Conservation (phyloP, 495 filamentous ascomycete genomes). For the Filosporella fistucella region DNA sequence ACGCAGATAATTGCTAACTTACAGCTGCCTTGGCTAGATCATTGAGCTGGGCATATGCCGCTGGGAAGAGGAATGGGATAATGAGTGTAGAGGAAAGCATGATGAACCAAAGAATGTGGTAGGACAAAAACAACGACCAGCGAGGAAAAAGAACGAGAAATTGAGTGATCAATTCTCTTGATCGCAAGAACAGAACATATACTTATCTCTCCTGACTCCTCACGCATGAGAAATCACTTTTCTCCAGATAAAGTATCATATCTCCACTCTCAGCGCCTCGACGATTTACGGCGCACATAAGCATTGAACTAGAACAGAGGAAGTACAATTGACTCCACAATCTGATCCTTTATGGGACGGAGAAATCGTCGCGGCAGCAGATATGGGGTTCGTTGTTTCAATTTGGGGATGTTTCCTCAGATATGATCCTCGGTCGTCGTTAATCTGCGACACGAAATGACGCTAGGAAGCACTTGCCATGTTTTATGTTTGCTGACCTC, state of each 20-base stretch:
- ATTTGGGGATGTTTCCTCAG: not conserved
- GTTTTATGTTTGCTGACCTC: constrained; percentile 1
- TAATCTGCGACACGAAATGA: constrained; percentile 6
- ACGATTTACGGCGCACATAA: no score
- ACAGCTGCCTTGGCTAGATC: constrained; percentile 30
- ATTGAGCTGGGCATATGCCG: constrained; percentile 32
- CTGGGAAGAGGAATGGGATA: constrained; percentile 5
- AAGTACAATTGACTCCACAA: not conserved
- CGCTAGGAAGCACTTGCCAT: not conserved
- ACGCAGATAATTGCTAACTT: not conserved
- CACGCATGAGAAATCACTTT: no score
- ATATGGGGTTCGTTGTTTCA: constrained; percentile 10
- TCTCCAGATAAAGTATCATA: not conserved
- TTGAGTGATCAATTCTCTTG: no score
- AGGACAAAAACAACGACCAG: constrained; percentile 1
- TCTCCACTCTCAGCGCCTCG: no score
- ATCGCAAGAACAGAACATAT: no score
- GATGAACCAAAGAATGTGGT: not conserved
- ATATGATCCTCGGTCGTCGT: not conserved
- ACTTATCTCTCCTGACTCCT: not conserved
- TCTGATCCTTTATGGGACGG: constrained; percentile 1
- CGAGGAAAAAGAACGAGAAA: not conserved
- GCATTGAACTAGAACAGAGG: no score
- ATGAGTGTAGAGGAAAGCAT: constrained; percentile 2
- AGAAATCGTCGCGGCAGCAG: not conserved